Evolutionary conservation across 1,284 basidiomycete species (phyloP).

Genomic region (Ceratobasidium sp.): DNA sequence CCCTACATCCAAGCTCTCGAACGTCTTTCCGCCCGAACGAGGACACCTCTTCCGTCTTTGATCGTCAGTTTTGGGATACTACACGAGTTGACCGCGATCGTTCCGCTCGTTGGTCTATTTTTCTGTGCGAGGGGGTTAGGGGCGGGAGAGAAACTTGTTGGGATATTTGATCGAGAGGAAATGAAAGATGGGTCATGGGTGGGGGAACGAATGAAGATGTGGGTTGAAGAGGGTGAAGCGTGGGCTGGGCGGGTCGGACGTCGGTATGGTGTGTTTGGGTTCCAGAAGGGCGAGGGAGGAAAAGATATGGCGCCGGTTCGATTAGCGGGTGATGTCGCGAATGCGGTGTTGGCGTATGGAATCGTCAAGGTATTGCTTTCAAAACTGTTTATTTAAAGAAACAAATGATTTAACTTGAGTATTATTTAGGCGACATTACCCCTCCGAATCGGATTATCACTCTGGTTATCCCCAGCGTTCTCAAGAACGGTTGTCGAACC

Average conservation of each 20-base stretch:
- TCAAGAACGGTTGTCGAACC: slow-evolving; percentile 77
- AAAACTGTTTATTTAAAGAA: background rate
- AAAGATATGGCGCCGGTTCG: slow-evolving; percentile 50
- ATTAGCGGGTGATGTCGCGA: slow-evolving; percentile 78
- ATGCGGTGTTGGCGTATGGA: slow-evolving; percentile 87
- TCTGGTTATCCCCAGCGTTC: slow-evolving; percentile 83
- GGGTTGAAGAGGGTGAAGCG: slow-evolving; percentile 81
- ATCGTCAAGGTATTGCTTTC: slow-evolving; percentile 81
- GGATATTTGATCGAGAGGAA: slow-evolving; percentile 44
- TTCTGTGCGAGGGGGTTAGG: slow-evolving; percentile 78
- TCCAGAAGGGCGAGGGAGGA: slow-evolving; percentile 66
- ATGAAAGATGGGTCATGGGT: slow-evolving; percentile 61
- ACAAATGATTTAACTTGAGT: no score
- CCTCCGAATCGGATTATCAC: slow-evolving; percentile 77
- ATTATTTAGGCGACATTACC: slow-evolving; percentile 87
- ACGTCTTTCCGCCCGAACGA: slow-evolving; percentile 72
- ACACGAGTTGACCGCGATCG: slow-evolving; percentile 89
- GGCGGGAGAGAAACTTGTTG: slow-evolving; percentile 77
- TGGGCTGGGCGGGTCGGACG: slow-evolving; percentile 81
- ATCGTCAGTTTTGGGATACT: slow-evolving; percentile 84
- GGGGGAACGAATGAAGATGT: slow-evolving; percentile 63
- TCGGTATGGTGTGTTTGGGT: slow-evolving; percentile 87
- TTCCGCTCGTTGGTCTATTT: slow-evolving; percentile 83
- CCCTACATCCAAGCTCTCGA: slow-evolving; percentile 61
- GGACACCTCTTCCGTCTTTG: slow-evolving; percentile 82